A percentile compares a stretch with the other conserved stretches of the same genome.
phyloP scores from a whole-genome alignment of 768 basidiomycete species.

The Mycena amicta region DNA sequence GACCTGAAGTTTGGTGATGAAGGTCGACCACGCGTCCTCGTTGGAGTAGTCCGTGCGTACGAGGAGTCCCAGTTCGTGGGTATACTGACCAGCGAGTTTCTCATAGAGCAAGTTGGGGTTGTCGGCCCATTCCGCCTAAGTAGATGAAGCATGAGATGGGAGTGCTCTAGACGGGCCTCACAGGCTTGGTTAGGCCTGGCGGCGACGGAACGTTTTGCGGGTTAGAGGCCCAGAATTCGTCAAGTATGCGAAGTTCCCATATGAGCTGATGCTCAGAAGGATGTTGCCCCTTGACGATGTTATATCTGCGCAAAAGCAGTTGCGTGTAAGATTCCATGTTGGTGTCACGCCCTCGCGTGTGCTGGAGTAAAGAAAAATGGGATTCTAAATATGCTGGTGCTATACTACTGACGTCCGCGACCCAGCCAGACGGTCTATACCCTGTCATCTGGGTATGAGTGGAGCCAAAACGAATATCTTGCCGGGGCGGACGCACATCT shows the following conservation, averaged over 20 bases:
- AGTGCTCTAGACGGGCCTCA: background rate
- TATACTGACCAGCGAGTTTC: background rate
- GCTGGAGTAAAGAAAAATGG: background rate
- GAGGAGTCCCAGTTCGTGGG: constrained; percentile 53
- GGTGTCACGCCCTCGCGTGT: background rate
- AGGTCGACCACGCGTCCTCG: constrained; percentile 65
- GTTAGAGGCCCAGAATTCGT: constrained; percentile 49
- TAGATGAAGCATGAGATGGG: too few species aligned
- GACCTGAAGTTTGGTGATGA: constrained; percentile 33
- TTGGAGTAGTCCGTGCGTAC: constrained; percentile 75
- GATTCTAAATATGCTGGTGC: constrained; percentile 20
- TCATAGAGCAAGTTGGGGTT: background rate
- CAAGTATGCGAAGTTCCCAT: constrained; percentile 54
- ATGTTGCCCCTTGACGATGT: constrained; percentile 43
- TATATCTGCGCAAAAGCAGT: constrained; percentile 40
- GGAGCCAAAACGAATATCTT: background rate
- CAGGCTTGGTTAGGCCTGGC: background rate
- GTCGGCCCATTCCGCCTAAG: background rate
- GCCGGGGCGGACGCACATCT: constrained; percentile 57
- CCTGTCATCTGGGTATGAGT: constrained; percentile 40
- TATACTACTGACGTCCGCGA: constrained; percentile 76
- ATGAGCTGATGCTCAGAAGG: constrained; percentile 59
- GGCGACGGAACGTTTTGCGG: background rate
- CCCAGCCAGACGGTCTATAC: constrained; percentile 78
- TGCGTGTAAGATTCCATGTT: constrained; percentile 15